Conservation (phyloP, 108 stramenopile species). For the Skeletonema marinoi region DNA sequence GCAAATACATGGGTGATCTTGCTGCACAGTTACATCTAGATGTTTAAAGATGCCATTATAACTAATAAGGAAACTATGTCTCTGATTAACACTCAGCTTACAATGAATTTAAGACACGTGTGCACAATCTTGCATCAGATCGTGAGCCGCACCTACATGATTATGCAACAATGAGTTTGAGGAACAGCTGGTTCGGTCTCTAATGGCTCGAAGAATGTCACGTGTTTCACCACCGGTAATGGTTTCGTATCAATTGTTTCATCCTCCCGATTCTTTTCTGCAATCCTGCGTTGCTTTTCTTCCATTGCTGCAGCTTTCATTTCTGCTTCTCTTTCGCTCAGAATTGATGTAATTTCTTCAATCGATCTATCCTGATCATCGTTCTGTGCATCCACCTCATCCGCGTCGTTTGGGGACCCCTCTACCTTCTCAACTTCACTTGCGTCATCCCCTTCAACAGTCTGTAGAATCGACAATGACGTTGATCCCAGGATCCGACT, state of each 20-base stretch:
- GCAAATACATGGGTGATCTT: constrained; percentile 55
- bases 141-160: not conserved
- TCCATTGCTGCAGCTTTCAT: too few species aligned
- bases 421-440: too few species aligned
- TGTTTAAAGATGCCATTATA: not conserved
- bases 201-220: not conserved
- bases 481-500: not conserved
- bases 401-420: too few species aligned
- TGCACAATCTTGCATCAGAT: too few species aligned
- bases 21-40: constrained; percentile 50
- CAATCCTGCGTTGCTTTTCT: not conserved
- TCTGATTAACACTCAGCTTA: not conserved
- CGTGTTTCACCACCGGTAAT: not conserved
- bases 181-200: not conserved
- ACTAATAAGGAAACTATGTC: not conserved
- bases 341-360: too few species aligned
- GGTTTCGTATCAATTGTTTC: not conserved
- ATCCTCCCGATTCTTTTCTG: not conserved
- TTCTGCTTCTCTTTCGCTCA: too few species aligned
- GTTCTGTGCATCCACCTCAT: too few species aligned
- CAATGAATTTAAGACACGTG: too few species aligned
- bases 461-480: too few species aligned
- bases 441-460: too few species aligned
- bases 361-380: too few species aligned
- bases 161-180: not conserved